Percentiles rank a stretch among this genome's conserved stretches.
phyloP scores from a whole-genome alignment of 228 moss, liverwort and hornwort species.

The Sphagnum magellanicum region DNA sequence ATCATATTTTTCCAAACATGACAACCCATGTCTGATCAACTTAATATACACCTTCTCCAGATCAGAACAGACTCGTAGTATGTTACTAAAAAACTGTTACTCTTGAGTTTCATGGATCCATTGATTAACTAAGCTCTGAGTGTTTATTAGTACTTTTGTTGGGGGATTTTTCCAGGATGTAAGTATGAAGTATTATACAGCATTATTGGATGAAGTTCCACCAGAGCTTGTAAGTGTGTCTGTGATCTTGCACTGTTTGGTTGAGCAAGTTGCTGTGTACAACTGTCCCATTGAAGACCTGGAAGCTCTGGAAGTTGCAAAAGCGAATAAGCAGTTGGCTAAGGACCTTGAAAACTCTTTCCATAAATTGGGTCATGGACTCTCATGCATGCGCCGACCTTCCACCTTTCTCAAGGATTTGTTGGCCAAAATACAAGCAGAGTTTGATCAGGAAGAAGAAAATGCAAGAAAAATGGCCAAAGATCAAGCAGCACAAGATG shows the following conservation, averaged over 20 bases:
- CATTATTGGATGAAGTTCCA: constrained; percentile 52
- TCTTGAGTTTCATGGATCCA: too few relatives aligned
- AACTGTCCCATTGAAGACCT: constrained; percentile 44
- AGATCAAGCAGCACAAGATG: neutral
- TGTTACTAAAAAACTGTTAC: too few relatives aligned
- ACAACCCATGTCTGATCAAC: too few relatives aligned
- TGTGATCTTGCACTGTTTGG: constrained; percentile 58
- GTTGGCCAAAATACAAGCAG: constrained; percentile 5
- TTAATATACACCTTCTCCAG: too few relatives aligned
- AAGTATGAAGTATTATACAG: constrained; percentile 45
- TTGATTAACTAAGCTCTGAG: too few relatives aligned
- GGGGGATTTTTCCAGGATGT: constrained; percentile 32
- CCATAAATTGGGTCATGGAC: constrained; percentile 50
- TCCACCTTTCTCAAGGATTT: neutral
- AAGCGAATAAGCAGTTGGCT: constrained; percentile 31
- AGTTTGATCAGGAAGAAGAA: constrained; percentile 5
- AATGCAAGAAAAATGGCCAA: constrained; percentile 8
- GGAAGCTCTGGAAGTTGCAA: constrained; percentile 39
- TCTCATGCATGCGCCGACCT: constrained; percentile 22
- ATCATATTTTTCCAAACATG: too few relatives aligned
- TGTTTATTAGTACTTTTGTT: too few relatives aligned
- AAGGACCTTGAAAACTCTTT: constrained; percentile 34
- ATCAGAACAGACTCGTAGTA: too few relatives aligned
- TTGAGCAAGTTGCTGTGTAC: constrained; percentile 67
- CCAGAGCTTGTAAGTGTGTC: constrained; percentile 42